A percentile compares a stretch with the other conserved stretches of the same genome.
Evolutionary conservation across 208 protist genomes (phyloP).

Genomic region (Leishmania braziliensis): DNA sequence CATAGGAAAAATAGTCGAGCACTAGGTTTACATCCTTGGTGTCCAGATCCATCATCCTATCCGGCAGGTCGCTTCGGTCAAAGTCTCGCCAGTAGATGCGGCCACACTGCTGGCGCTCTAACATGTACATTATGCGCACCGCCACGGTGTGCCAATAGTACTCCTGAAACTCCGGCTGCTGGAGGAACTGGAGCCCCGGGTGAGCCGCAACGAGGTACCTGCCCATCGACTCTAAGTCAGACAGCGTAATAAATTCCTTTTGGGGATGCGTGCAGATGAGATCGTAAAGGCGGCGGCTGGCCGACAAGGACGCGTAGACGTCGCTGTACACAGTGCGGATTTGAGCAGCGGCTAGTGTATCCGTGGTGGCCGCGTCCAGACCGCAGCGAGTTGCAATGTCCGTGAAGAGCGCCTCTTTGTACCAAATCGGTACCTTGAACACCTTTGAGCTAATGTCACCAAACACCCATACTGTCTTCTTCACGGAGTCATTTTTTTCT

Average conservation of each 20-base stretch:
- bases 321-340: slow-evolving; percentile 66
- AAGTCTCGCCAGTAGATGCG: slow-evolving; percentile 87
- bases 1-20: slow-evolving; percentile 97
- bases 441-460: slow-evolving; percentile 67
- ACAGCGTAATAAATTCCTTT: slow-evolving; percentile 63
- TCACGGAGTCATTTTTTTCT: slow-evolving; percentile 34
- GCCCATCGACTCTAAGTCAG: slow-evolving; percentile 67
- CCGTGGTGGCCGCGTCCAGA: slow-evolving; percentile 23
- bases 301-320: slow-evolving; percentile 50
- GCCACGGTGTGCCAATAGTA: slow-evolving; percentile 95
- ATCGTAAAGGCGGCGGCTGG: slow-evolving; percentile 79
- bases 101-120: slow-evolving; percentile 82
- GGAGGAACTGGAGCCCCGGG: slow-evolving; percentile 93
- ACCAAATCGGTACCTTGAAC: slow-evolving; percentile 82
- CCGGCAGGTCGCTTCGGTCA: slow-evolving; percentile 81
- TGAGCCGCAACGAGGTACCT: slow-evolving; percentile 86
- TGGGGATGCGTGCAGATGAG: slow-evolving; percentile 56
- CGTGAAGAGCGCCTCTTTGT: slow-evolving; percentile 80
- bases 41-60: slow-evolving; percentile 82
- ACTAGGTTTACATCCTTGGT: slow-evolving; percentile 89
- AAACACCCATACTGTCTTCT: slow-evolving; percentile 55
- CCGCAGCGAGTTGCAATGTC: slow-evolving; percentile 49
- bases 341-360: slow-evolving; percentile 54
- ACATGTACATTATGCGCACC: slow-evolving; percentile 95
- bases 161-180: slow-evolving; percentile 96